Evolutionary conservation across 768 basidiomycete genomes (phyloP), one percentile per base, ranked within the genome.

Genomic region (Amanita molliuscula): DNA sequence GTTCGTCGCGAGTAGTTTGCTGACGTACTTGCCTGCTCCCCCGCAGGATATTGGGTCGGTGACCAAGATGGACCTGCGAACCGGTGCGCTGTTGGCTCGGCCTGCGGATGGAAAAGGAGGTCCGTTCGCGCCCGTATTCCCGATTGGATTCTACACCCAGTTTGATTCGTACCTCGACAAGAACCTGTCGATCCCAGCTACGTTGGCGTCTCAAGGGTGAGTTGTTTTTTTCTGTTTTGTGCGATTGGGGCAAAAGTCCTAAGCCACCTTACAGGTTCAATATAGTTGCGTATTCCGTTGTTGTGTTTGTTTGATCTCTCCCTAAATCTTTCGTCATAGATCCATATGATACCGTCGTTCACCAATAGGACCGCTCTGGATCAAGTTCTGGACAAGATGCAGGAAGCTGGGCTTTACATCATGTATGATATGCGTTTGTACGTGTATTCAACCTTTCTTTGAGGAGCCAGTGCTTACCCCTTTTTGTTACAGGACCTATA

Each of bases 361-460:
- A 71, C 72, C 53, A 79, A 84, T 55, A 53, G 80, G 29, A 79
- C 81, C 0, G 71, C 71, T 0, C 64, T 88, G 0, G 72, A 78
- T 31, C 51, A 69, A 44, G 78, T 86, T 23, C 59, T 88, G 6
- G 81, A 87, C 57, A 67, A 73, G 37, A 86, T 88, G 82, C 78
- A 88, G 61, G 74, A 82, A 53, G 77, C 81, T 0, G 75, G 74
- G 1, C 53, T 78, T 9, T 90, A 83, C 58, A 71, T 89, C 48
- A 88, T 89, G 79, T 91, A 90, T 55, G 85, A 89, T 60, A 88
- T 90, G 86, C 74, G 86, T 44, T 67, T 67, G 75, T 75, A 34
- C 29, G 71, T 65, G 4, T 11, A 33, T 31, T 13, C n/a, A 25
- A 13, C 28, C 28, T 43, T 36, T 18, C 2, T 0, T 37, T 46